Evolutionary conservation across 1,284 basidiomycete species (phyloP), one percentile per base, ranked within the genome.

Genomic region (Coriolopsis trogii): DNA sequence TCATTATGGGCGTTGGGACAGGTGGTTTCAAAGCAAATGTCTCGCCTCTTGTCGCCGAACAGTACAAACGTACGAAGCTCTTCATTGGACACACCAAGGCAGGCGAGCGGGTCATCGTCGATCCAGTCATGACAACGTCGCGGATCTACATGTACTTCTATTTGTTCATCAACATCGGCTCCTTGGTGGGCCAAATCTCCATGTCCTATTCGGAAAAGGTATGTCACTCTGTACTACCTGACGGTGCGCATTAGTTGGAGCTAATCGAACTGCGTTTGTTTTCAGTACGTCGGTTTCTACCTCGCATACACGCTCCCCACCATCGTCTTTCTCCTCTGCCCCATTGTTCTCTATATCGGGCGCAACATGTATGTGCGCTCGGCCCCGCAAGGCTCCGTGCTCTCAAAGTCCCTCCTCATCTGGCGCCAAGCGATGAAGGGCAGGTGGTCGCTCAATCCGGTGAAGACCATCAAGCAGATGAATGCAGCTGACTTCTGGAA

Each of bases 1-100:
- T 92, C 51, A 72, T 92, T 47, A 91, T 87, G 70, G 61, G 67
- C 42, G 20, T 78, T n/a, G 80, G 82, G 8, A 87, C 92, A 3
- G 92, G 91, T 18, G 78, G 84, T 26, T 92, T 95, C 80, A 93
- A 93, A 71, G 68, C 85, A 0, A 93, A 93, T 66, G 84, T 90
- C 51, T 87, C 86, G 0, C 89, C 90, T 0, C 74, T 93, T 48
- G 78, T 93, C 31, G 91, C 90, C 33, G 89, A 95, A 70, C 87
- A 93, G 65, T 87, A 88, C 66, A 75, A 70, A 53, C 74, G 75
- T 46, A 78, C 74, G 30, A 85, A 78, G 58, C 70, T 78, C 13
- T 87, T 84, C 64, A 70, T 89, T 26, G 49, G 64, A 3, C 80
- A 76, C 4, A 79, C 77, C 2, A 78, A 75, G 55, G 72, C 67